Percentiles rank a stretch among this genome's conserved stretches.
Conservation (phyloP, 75 land plant genomes). For the Ceratopteris richardii region DNA sequence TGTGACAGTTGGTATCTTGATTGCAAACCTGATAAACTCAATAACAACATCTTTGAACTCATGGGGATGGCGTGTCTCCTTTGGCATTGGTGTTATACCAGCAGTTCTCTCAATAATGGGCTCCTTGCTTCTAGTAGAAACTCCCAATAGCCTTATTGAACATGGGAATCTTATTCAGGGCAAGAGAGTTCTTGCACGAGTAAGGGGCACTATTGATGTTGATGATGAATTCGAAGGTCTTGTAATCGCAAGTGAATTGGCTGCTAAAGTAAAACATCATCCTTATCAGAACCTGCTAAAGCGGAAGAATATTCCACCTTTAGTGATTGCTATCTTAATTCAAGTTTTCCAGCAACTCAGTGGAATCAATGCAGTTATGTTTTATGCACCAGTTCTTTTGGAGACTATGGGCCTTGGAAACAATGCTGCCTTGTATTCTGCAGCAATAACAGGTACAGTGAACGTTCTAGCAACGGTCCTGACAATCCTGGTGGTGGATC, state of each 20-base stretch:
- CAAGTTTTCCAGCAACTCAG: slow-evolving; percentile 40
- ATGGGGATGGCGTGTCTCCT: slow-evolving; percentile 30
- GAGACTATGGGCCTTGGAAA: slow-evolving; percentile 26
- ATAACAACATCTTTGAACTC: slow-evolving; percentile 9
- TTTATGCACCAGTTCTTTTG: slow-evolving; percentile 37
- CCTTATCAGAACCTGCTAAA: slow-evolving; percentile 20
- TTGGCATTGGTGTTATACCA: slow-evolving; percentile 32
- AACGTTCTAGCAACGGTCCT: slow-evolving; percentile 34
- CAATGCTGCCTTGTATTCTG: slow-evolving; percentile 36
- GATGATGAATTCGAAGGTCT: slow-evolving; percentile 31
- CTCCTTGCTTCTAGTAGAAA: slow-evolving; percentile 31
- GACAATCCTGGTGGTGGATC: slow-evolving; percentile 32
- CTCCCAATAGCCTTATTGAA: slow-evolving; percentile 40
- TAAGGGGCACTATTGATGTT: slow-evolving; percentile 26
- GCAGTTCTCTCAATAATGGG: slow-evolving; percentile 28
- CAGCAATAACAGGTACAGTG: slow-evolving; percentile 28
- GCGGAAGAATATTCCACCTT: slow-evolving; percentile 15
- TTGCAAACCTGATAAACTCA: slow-evolving; percentile 42
- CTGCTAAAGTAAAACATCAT: slow-evolving; percentile 24
- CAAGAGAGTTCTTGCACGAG: slow-evolving; percentile 12
- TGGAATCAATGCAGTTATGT: slow-evolving; percentile 38
- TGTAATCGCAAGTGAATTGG: slow-evolving; percentile 16
- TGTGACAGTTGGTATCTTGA: slow-evolving; percentile 30
- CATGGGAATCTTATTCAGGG: slow-evolving; percentile 27
- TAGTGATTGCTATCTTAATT: slow-evolving; percentile 19